Evolutionary conservation across 352 stramenopile genomes (phyloP), one percentile per base, ranked within the genome.

Genomic region (Elongisporangium prolatum): DNA sequence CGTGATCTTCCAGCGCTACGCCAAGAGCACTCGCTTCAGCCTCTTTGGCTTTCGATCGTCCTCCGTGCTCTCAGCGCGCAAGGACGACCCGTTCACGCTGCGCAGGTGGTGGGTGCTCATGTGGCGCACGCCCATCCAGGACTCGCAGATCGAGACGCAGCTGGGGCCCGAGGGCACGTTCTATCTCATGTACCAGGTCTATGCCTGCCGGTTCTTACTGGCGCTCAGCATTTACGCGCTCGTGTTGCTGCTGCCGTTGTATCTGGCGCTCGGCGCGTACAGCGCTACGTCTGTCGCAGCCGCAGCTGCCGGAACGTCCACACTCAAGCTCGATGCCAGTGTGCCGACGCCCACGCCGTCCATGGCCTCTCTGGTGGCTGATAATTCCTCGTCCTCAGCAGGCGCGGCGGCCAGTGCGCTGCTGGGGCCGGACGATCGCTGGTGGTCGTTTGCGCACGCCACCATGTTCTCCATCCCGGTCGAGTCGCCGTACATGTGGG

Each of bases 161-260:
- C 70, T 95, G 14, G 85, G 85, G 0, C 83, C 84, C 21, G 85
- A 95, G 59, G 80, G 80, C 47, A 88, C 85, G 6, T 95, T 93
- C 64, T 95, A 95, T 61, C 61, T 95, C 57, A 68, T 92, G 22
- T 95, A 89, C 60, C 79, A 93, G 60, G 66, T 89, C 49, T 95
- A 95, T 73, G 78, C 80, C 17, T 71, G 75, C 48, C 75, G 75
- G 34, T 72, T 93, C 16, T 61, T 95, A 40, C 69, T 73, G 2
- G 75, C 60, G 13, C 72, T 95, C 38, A 90, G 74, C 47, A 60
- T 75, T 22, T 81, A 87, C 56, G 85, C 85, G 5, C 52, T 89
- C 56, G n/a, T 89, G 16, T 65, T 88, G 49, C 60, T 95, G 17
- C 65, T 95, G 47, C 85, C 85, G 40, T 58, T 92, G 4, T 95